These are phyloP conservation scores for Schizochytrium sp. DNA, from an alignment of 108 stramenopile genomes.

Conservation along the genomic window DNA sequence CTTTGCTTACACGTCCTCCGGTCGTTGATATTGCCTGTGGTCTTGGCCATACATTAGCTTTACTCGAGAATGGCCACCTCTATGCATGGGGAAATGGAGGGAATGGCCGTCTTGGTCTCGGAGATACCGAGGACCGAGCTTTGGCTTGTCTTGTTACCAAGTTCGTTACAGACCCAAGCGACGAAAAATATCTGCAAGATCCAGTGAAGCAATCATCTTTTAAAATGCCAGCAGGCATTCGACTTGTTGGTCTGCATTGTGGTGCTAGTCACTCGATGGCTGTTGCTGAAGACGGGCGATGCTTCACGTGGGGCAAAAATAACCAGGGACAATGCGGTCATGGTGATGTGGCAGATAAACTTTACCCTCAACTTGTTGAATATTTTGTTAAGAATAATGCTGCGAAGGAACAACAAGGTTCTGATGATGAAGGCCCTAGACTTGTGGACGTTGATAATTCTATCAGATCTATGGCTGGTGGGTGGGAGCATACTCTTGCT, in stretches of 20 bases:
- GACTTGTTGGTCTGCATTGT: conserved; percentile 64
- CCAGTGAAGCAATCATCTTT: conserved; percentile 9
- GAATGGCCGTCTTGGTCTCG: conserved; percentile 58
- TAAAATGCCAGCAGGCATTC: background rate
- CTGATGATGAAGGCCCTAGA: conserved; percentile 9
- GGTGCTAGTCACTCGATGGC: conserved; percentile 74
- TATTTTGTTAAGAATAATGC: background rate
- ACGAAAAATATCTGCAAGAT: background rate
- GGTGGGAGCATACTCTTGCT: conserved; percentile 59
- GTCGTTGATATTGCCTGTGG: conserved; percentile 71
- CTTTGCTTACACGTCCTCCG: conserved; percentile 33
- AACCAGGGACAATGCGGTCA: conserved; percentile 75
- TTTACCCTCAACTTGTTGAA: conserved; percentile 10
- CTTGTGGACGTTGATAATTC: conserved; percentile 30
- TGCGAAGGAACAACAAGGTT: background rate
- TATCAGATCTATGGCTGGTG: conserved; percentile 46
- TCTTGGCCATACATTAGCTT: conserved; percentile 72
- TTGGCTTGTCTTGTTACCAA: conserved; percentile 48
- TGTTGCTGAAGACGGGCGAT: conserved; percentile 67
- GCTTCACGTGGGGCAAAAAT: conserved; percentile 73
- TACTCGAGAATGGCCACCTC: conserved; percentile 67
- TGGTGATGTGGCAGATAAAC: conserved; percentile 63
- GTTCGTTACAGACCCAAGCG: conserved; percentile 39
- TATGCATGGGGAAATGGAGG: conserved; percentile 74
- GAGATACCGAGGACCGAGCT: conserved; percentile 62